phyloP scores from a whole-genome alignment of 495 filamentous ascomycete species.

The Penicillium silybi region DNA sequence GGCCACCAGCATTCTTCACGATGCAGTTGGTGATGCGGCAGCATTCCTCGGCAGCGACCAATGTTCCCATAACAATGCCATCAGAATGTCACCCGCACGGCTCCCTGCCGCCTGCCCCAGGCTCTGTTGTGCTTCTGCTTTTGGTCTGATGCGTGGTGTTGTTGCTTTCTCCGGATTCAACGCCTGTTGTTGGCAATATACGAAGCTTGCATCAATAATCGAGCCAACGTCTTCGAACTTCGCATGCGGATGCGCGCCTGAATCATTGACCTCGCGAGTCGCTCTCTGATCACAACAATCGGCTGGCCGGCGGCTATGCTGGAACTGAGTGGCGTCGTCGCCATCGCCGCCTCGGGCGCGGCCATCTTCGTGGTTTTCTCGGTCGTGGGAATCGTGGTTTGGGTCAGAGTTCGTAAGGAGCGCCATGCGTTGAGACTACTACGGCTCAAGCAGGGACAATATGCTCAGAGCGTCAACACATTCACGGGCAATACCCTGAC shows the following conservation, averaged over 20 bases:
- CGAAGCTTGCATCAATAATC: neutral
- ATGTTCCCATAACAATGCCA: constrained; percentile 37
- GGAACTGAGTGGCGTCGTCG: constrained; percentile 34
- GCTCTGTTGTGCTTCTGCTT: constrained; percentile 11
- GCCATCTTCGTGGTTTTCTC: constrained; percentile 35
- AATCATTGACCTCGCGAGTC: neutral
- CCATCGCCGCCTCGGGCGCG: constrained; percentile 40
- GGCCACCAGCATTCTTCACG: constrained; percentile 35
- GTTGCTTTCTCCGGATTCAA: neutral
- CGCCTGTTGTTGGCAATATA: neutral
- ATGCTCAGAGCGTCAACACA: constrained; percentile 20
- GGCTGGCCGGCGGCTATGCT: constrained; percentile 27
- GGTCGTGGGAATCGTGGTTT: constrained; percentile 34
- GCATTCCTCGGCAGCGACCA: constrained; percentile 32
- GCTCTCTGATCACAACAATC: neutral
- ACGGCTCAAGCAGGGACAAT: constrained; percentile 22
- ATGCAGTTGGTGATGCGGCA: constrained; percentile 25
- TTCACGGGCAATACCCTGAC: constrained; percentile 35
- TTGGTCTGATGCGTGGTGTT: constrained; percentile 1
- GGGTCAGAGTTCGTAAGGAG: constrained; percentile 40
- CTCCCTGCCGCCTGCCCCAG: constrained; percentile 6
- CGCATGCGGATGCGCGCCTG: constrained; percentile 8
- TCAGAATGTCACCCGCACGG: neutral
- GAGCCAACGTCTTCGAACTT: neutral
- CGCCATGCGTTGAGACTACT: constrained; percentile 30